Percentiles rank a stretch among this genome's conserved stretches.
These are phyloP conservation scores for Coemansia biformis DNA, from an alignment of 192 early-diverging fungal genomes.

Conservation along the genomic window DNA sequence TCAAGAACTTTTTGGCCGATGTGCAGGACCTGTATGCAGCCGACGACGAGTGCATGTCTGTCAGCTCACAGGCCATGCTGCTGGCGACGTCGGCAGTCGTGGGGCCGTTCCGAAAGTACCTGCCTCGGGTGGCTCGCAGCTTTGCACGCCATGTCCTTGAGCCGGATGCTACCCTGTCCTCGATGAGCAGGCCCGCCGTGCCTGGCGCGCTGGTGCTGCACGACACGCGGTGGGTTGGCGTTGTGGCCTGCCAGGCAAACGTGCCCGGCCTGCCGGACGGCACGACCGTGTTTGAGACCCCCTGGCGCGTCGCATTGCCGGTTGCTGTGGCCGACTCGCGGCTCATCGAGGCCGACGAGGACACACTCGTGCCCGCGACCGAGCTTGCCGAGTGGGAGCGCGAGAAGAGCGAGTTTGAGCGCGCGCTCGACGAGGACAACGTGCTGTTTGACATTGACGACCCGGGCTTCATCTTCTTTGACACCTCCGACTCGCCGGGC, in stretches of 20 bases:
- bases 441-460: constrained; percentile 51
- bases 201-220: constrained; percentile 46
- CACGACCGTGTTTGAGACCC: constrained; percentile 41
- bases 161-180: constrained; percentile 14
- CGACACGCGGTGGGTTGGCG: constrained; percentile 45
- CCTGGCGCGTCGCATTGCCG: constrained; percentile 38
- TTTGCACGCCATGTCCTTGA: constrained; percentile 42
- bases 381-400: constrained; percentile 40
- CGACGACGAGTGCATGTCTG: constrained; percentile 32
- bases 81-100: constrained; percentile 32
- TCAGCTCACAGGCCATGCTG: constrained; percentile 36
- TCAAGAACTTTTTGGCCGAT: constrained; percentile 41
- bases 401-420: constrained; percentile 50
- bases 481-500: constrained; percentile 14
- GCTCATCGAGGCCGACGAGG: constrained; percentile 27
- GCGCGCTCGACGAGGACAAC: constrained; percentile 48
- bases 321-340: constrained; percentile 16
- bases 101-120: constrained; percentile 37
- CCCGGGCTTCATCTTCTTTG: constrained; percentile 48
- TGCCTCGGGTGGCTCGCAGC: constrained; percentile 37
- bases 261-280: constrained; percentile 30
- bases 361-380: constrained; percentile 40
- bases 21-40: constrained; percentile 36
- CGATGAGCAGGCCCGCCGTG: constrained; percentile 14
- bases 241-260: constrained; percentile 26